Conservation (phyloP, 371 early-diverging fungal species). For the Mortierella sp. region DNA sequence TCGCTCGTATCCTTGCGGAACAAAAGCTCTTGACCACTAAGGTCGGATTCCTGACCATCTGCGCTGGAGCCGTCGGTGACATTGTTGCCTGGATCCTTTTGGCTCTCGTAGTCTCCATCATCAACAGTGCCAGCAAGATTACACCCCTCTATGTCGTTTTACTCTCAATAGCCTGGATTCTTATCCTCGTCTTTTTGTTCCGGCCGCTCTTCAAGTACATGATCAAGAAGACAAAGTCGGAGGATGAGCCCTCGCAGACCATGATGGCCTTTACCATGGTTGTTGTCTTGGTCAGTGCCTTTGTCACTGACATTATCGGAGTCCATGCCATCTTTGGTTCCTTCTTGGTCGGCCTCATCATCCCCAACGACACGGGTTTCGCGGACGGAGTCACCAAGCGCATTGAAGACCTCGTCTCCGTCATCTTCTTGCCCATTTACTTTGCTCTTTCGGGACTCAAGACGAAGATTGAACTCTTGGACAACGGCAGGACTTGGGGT, state of each 20-base stretch:
- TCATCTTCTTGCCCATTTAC: constrained; percentile 91
- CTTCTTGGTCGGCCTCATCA: constrained; percentile 87
- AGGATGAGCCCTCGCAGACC: constrained; percentile 72
- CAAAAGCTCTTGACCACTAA: constrained; percentile 84
- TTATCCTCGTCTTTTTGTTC: constrained; percentile 72
- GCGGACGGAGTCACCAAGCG: constrained; percentile 90
- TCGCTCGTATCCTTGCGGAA: constrained; percentile 94
- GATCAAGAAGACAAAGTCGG: constrained; percentile 63
- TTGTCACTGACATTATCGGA: constrained; percentile 90
- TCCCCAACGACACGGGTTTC: constrained; percentile 92
- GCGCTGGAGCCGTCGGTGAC: constrained; percentile 92
- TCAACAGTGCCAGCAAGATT: constrained; percentile 73
- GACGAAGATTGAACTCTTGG: constrained; percentile 83
- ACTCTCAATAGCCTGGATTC: constrained; percentile 69
- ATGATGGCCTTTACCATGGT: constrained; percentile 77
- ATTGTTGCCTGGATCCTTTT: constrained; percentile 89
- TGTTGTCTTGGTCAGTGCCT: constrained; percentile 76
- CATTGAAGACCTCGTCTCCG: constrained; percentile 91
- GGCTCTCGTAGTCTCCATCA: constrained; percentile 84
- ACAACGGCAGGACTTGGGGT: constrained; percentile 83
- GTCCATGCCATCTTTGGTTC: constrained; percentile 95
- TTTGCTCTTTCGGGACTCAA: constrained; percentile 94
- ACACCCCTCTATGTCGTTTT: constrained; percentile 82
- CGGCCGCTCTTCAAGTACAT: constrained; percentile 70
- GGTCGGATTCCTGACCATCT: constrained; percentile 87